Evolutionary conservation across 2,329 filamentous ascomycete genomes (phyloP).

Genomic region (Bipolaris cookei): DNA sequence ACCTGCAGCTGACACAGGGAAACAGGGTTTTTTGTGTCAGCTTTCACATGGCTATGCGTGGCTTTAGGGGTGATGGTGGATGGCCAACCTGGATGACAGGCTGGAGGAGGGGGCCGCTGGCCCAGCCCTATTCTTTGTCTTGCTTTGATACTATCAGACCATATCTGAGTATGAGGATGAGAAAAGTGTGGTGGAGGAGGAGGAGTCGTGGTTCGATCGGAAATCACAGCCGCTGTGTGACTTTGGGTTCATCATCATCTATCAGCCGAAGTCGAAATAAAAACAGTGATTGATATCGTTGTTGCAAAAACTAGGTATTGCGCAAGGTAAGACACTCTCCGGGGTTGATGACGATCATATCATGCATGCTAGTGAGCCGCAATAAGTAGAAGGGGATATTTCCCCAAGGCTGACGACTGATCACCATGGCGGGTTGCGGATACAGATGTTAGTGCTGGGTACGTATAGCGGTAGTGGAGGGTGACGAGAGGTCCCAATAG

Average conservation of each 20-base stretch:
- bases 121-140: background rate
- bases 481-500: conserved; percentile 1
- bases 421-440: background rate
- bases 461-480: conserved; percentile 1
- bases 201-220: conserved; percentile 1
- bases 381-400: background rate
- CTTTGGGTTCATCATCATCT: background rate
- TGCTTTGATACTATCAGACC: background rate
- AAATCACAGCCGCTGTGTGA: background rate
- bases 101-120: background rate
- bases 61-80: conserved; percentile 13
- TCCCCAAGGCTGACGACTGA: background rate
- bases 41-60: conserved; percentile 12
- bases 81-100: conserved; percentile 1
- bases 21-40: conserved; percentile 14
- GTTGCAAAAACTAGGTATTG: conserved; percentile 18
- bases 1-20: conserved; percentile 38
- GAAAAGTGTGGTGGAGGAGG: background rate
- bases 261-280: background rate
- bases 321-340: background rate
- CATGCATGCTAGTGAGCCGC: conserved; percentile 14
- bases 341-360: conserved; percentile 12
- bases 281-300: background rate
- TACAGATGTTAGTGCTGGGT: background rate
- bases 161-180: background rate